Conservation (phyloP, 345 rosid species). For the thale cress (Arabidopsis thaliana) region TAIR10.1 NC_003071.7:19414501-19415000, state of each 20-base stretch:
- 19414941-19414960: neutral
- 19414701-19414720: too few relatives aligned
- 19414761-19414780: neutral
- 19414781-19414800: too few relatives aligned
- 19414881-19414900: neutral
- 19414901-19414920: neutral
- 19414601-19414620: too few relatives aligned
- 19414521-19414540: too few relatives aligned
- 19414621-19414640: too few relatives aligned
- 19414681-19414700: too few relatives aligned
- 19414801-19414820: neutral
- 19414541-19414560: too few relatives aligned
- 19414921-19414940: constrained; percentile 21
- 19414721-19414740: too few relatives aligned
- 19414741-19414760: neutral
- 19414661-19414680: neutral
- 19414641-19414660: neutral
- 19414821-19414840: neutral
- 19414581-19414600: too few relatives aligned
- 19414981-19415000: neutral
- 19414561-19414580: too few relatives aligned
- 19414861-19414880: neutral
- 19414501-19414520: too few relatives aligned
- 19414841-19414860: neutral
- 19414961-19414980: constrained; percentile 26